Evolutionary conservation across 225 moss, liverwort and hornwort species (phyloP).

Genomic region (Polytrichum commune): DNA sequence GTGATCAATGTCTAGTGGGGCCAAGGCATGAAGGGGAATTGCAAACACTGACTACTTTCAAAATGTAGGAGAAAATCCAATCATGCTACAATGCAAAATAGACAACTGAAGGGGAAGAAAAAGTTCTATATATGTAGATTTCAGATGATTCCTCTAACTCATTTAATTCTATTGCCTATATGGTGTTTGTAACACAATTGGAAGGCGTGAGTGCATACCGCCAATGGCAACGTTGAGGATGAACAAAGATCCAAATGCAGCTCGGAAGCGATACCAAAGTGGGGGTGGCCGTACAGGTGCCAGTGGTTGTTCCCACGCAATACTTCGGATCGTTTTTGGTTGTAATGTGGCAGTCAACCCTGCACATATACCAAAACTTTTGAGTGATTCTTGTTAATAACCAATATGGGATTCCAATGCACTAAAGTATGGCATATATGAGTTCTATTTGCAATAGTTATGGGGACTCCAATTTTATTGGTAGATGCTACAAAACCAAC

Average conservation of each 20-base stretch:
- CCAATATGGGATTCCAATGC: too few relatives aligned
- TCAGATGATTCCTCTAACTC: background rate
- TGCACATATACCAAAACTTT: too few relatives aligned
- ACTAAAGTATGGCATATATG: too few relatives aligned
- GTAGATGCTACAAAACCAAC: too few relatives aligned
- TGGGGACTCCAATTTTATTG: too few relatives aligned
- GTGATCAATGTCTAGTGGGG: too few relatives aligned
- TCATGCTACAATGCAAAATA: too few relatives aligned
- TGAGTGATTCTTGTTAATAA: too few relatives aligned
- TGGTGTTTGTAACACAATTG: conserved; percentile 1
- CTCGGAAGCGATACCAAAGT: conserved; percentile 47
- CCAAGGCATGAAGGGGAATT: too few relatives aligned
- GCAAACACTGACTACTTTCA: too few relatives aligned
- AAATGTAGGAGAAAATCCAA: too few relatives aligned
- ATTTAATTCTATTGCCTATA: background rate
- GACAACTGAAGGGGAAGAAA: background rate
- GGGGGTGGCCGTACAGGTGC: conserved; percentile 33
- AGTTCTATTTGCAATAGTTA: too few relatives aligned
- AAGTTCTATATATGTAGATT: background rate
- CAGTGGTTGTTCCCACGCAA: conserved; percentile 34
- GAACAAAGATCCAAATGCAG: conserved; percentile 46
- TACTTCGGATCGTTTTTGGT: conserved; percentile 15
- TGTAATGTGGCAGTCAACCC: conserved; percentile 1
- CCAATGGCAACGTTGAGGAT: conserved; percentile 42
- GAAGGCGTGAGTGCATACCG: conserved; percentile 25